A percentile compares a stretch with the other conserved stretches of the same genome.
Evolutionary conservation across 192 early-diverging fungal genomes (phyloP).

Genomic region (Entrophospora sp.): DNA sequence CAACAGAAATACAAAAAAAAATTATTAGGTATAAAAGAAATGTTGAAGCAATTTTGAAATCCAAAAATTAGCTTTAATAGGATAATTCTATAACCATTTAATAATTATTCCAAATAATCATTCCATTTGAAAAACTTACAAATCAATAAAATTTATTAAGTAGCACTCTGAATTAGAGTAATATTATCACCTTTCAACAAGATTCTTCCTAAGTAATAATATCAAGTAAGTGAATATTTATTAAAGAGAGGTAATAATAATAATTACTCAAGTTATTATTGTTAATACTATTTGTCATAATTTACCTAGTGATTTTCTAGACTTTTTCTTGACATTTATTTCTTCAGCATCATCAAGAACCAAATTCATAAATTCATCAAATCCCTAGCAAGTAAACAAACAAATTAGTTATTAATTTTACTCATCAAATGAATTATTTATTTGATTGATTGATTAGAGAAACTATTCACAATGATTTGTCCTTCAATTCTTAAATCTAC

Average conservation of each 20-base stretch:
- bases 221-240: not conserved
- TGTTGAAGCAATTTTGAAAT: too few species aligned
- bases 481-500: constrained; percentile 83
- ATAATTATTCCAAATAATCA: too few species aligned
- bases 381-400: constrained; percentile 57
- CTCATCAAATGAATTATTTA: not conserved
- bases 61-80: too few species aligned
- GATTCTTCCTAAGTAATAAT: constrained; percentile 54
- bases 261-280: not conserved
- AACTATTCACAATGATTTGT: constrained; percentile 68
- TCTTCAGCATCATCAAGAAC: constrained; percentile 89
- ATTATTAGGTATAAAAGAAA: too few species aligned
- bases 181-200: constrained; percentile 98
- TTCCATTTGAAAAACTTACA: too few species aligned
- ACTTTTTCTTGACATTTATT: constrained; percentile 69
- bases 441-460: not conserved
- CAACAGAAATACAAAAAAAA: too few species aligned
- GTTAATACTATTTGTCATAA: not conserved
- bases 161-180: constrained; percentile 71
- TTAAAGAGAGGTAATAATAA: not conserved
- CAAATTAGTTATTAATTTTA: not conserved
- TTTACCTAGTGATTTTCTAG: constrained; percentile 62
- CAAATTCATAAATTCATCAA: constrained; percentile 98
- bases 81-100: too few species aligned
- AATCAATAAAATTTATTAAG: too few species aligned